Conservation (phyloP, 2,329 filamentous ascomycete species). For the Periconia digitata region DNA sequence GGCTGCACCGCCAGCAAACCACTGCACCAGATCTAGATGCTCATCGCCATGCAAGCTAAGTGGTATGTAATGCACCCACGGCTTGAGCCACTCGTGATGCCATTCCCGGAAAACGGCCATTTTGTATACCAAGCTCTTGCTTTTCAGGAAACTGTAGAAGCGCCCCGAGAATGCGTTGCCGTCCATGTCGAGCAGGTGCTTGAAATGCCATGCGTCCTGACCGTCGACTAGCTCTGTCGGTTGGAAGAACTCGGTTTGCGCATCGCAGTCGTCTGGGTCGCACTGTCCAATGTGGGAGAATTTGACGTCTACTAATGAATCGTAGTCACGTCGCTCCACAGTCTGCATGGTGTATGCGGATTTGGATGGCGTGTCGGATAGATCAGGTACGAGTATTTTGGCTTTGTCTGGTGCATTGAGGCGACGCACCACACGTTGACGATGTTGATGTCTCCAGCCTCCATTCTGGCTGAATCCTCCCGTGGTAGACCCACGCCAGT, state of each 20-base stretch:
- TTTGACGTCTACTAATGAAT: conserved; percentile 76
- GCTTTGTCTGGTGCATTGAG: conserved; percentile 66
- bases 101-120: conserved; percentile 91
- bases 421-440: conserved; percentile 81
- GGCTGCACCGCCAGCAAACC: conserved; percentile 60
- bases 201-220: conserved; percentile 81
- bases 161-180: conserved; percentile 95
- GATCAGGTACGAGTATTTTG: conserved; percentile 55
- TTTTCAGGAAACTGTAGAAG: conserved; percentile 88
- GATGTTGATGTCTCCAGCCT: conserved; percentile 92
- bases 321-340: conserved; percentile 67
- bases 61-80: conserved; percentile 93
- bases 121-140: conserved; percentile 83
- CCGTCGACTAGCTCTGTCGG: conserved; percentile 70
- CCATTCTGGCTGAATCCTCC: conserved; percentile 89
- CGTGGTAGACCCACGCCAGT: conserved; percentile 95
- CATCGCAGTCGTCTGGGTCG: conserved; percentile 83
- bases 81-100: conserved; percentile 89
- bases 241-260: conserved; percentile 81
- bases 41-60: conserved; percentile 81
- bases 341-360: conserved; percentile 63
- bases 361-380: conserved; percentile 37
- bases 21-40: conserved; percentile 81
- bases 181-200: conserved; percentile 89
- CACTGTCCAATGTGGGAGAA: conserved; percentile 94